Conservation (phyloP, 179 eudicot genomes). For the Camellia oleifera region DNA sequence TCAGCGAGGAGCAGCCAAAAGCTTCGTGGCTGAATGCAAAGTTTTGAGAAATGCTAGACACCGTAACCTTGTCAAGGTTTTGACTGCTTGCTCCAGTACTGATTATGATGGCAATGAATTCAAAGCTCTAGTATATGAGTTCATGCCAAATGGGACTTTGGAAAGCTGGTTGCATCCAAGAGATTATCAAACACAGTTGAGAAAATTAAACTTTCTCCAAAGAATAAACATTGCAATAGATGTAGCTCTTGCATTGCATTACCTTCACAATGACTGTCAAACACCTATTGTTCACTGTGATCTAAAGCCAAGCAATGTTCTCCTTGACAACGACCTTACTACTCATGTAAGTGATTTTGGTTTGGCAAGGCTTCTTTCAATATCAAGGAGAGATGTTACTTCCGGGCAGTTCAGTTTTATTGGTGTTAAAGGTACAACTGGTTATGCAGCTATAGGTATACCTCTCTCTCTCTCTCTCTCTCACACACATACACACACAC, state of each 20-base stretch:
- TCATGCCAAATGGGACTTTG: not conserved
- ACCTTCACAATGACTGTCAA: too few species aligned
- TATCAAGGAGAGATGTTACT: not conserved
- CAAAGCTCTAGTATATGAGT: not conserved
- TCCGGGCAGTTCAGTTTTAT: not conserved
- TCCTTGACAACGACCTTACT: constrained; percentile 4
- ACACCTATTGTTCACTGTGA: too few species aligned
- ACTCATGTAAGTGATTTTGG: constrained; percentile 23
- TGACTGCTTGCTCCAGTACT: not conserved
- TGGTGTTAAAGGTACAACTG: constrained; percentile 18
- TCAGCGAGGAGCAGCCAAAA: not conserved
- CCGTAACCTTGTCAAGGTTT: not conserved
- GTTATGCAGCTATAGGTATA: constrained; percentile 25
- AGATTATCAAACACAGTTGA: not conserved
- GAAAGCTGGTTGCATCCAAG: not conserved
- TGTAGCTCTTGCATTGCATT: too few species aligned
- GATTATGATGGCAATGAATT: not conserved
- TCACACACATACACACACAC: too few species aligned
- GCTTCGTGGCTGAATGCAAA: not conserved
- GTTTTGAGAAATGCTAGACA: not conserved
- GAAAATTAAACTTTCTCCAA: too few species aligned
- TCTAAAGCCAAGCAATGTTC: not conserved
- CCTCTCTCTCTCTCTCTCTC: not conserved
- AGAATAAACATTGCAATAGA: too few species aligned
- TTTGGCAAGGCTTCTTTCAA: constrained; percentile 5